These are phyloP conservation scores for Pyracantha coccinea DNA, from an alignment of 331 rosid genomes.

Conservation along the genomic window DNA sequence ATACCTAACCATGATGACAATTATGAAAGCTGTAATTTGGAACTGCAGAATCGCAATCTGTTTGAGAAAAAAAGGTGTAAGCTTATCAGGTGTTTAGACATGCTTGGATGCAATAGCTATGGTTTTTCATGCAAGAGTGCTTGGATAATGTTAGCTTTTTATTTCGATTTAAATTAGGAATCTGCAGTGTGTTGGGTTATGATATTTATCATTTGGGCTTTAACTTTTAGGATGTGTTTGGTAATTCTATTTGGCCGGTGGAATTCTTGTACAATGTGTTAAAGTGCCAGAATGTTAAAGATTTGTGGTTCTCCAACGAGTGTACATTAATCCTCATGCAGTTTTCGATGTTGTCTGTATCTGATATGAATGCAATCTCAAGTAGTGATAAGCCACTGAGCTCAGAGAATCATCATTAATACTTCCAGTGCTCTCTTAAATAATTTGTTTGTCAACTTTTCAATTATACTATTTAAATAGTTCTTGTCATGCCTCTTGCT, in stretches of 20 bases:
- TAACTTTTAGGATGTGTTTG: not conserved
- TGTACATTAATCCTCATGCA: not conserved
- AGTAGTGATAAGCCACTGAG: not conserved
- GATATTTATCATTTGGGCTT: not conserved
- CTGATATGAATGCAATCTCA: not conserved
- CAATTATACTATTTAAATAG: not conserved
- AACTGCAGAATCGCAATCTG: not conserved
- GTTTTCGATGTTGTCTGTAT: not conserved
- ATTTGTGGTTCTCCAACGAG: not conserved
- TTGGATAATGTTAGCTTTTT: not conserved
- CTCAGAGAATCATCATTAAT: not conserved
- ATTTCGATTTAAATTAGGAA: not conserved
- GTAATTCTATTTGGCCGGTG: not conserved
- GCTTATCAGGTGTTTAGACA: not conserved
- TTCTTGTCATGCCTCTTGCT: slow-evolving; percentile 2
- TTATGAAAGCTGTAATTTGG: not conserved
- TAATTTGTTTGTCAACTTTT: not conserved
- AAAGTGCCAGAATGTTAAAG: not conserved
- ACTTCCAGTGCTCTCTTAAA: not conserved
- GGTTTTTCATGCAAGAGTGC: not conserved
- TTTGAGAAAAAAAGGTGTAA: not conserved
- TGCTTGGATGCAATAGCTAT: not conserved
- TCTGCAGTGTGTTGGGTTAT: not conserved
- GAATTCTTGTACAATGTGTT: not conserved
- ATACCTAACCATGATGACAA: not conserved